Percentiles rank a stretch among this genome's conserved stretches.
phyloP scores from a whole-genome alignment of 768 basidiomycete species.

The Guyanaporus albipodus region DNA sequence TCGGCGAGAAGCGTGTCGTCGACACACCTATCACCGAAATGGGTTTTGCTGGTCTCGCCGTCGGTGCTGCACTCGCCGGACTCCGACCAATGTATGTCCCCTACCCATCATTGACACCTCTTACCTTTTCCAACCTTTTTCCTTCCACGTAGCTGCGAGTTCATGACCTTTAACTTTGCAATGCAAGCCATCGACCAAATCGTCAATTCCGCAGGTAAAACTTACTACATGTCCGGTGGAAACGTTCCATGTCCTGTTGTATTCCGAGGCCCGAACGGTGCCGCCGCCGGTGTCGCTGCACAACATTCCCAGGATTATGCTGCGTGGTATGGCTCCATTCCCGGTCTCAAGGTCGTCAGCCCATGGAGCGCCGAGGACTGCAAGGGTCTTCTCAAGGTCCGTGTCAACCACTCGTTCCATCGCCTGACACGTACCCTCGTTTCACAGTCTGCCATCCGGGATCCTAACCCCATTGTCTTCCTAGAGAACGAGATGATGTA shows the following conservation, averaged over 20 bases:
- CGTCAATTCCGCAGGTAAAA: constrained; percentile 99
- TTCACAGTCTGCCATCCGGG: constrained; percentile 85
- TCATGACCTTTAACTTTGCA: constrained; percentile 99
- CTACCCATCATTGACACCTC: not conserved
- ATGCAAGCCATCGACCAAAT: constrained; percentile 99
- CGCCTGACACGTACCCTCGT: not conserved
- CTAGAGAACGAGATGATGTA: constrained; percentile 99
- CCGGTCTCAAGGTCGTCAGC: constrained; percentile 95
- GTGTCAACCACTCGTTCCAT: constrained; percentile 11
- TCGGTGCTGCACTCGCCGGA: constrained; percentile 91
- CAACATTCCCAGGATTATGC: constrained; percentile 99
- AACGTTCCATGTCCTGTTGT: constrained; percentile 98
- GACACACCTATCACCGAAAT: constrained; percentile 98
- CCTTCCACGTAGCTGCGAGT: constrained; percentile 77
- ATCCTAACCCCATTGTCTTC: constrained; percentile 98
- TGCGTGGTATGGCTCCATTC: constrained; percentile 89
- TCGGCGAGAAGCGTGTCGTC: constrained; percentile 96
- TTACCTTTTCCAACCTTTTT: constrained; percentile 7
- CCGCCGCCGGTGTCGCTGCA: constrained; percentile 92
- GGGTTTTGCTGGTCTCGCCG: constrained; percentile 96
- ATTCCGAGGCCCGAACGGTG: constrained; percentile 99
- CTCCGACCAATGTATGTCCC: constrained; percentile 79
- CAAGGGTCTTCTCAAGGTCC: constrained; percentile 93
- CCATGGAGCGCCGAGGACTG: constrained; percentile 99
- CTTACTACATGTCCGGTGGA: constrained; percentile 99